A percentile compares a stretch with the other conserved stretches of the same genome.
phyloP scores from a whole-genome alignment of 2,329 filamentous ascomycete species.

The Scedosporium aurantiacum region DNA sequence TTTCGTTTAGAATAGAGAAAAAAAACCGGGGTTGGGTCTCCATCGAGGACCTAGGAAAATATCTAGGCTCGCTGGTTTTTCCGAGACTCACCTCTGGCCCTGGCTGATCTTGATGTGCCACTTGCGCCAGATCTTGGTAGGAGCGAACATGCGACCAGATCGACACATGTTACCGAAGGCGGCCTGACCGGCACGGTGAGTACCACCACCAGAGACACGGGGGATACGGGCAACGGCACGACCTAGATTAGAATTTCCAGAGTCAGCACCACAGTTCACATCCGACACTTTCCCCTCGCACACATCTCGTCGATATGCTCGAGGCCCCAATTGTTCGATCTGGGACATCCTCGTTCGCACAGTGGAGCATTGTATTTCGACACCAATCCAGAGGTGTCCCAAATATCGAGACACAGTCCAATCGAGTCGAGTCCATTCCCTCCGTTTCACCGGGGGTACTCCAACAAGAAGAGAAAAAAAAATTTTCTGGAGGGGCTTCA shows the following conservation, averaged over 20 bases:
- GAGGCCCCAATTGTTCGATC: not conserved
- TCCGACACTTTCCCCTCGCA: not conserved
- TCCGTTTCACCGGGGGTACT: not conserved
- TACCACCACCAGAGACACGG: conserved; percentile 99
- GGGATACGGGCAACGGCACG: conserved; percentile 99
- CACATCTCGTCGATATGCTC: not conserved
- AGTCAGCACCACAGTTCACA: not conserved
- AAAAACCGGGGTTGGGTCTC: too few species aligned
- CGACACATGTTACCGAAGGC: conserved; percentile 99
- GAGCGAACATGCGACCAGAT: conserved; percentile 99
- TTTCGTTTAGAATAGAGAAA: too few species aligned
- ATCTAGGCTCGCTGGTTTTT: too few species aligned
- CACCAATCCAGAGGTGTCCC: not conserved
- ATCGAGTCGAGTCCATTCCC: not conserved
- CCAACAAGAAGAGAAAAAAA: conserved; percentile 7
- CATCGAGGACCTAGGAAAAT: too few species aligned
- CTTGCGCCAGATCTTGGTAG: conserved; percentile 99
- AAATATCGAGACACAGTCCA: not conserved
- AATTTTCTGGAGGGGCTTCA: not conserved
- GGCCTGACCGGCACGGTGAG: conserved; percentile 98
- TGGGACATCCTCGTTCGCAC: not conserved
- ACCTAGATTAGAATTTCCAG: conserved; percentile 39
- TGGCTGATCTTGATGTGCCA: conserved; percentile 99
- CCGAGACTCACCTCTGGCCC: conserved; percentile 71
- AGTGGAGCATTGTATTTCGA: too few species aligned